phyloP scores from a whole-genome alignment of 768 basidiomycete species.

The Termitomyces sp. region DNA sequence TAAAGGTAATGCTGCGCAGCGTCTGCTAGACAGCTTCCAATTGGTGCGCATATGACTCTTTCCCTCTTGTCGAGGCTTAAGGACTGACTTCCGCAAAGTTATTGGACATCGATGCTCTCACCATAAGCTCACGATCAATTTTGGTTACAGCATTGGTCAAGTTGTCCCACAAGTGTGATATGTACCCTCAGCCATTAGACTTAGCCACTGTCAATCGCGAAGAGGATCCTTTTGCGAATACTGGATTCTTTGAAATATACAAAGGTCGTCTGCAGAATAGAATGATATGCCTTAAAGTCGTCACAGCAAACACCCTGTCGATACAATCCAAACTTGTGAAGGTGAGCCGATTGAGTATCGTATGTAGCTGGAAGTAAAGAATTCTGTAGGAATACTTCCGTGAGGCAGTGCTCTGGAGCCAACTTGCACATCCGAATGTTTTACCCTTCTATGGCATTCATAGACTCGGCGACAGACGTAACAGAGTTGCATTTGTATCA shows the following conservation, averaged over 20 bases:
- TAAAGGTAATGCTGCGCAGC: not conserved
- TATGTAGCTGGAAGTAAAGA: not conserved
- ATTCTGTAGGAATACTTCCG: not conserved
- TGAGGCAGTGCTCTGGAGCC: conserved; percentile 4
- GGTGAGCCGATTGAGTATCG: not conserved
- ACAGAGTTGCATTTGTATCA: conserved; percentile 1
- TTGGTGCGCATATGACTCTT: not conserved
- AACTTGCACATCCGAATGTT: conserved; percentile 3
- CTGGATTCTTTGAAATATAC: not conserved
- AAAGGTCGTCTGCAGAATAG: not conserved
- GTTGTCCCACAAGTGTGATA: not conserved
- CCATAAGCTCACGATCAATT: not conserved
- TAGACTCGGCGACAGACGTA: not conserved
- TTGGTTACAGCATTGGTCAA: not conserved
- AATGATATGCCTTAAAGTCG: conserved; percentile 1
- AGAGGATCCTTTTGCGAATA: not conserved
- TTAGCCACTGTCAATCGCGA: not conserved
- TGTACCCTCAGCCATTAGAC: not conserved
- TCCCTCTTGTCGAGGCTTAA: not conserved
- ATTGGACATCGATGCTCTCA: not conserved
- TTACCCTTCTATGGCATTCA: conserved; percentile 4
- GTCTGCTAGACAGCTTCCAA: not conserved
- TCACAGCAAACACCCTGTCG: not conserved
- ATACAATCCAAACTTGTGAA: not conserved
- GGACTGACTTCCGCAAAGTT: not conserved